A percentile compares a stretch with the other conserved stretches of the same genome.
These are phyloP conservation scores for Xylaria sp. DNA, from an alignment of 2,329 filamentous ascomycete species.

Conservation along the genomic window DNA sequence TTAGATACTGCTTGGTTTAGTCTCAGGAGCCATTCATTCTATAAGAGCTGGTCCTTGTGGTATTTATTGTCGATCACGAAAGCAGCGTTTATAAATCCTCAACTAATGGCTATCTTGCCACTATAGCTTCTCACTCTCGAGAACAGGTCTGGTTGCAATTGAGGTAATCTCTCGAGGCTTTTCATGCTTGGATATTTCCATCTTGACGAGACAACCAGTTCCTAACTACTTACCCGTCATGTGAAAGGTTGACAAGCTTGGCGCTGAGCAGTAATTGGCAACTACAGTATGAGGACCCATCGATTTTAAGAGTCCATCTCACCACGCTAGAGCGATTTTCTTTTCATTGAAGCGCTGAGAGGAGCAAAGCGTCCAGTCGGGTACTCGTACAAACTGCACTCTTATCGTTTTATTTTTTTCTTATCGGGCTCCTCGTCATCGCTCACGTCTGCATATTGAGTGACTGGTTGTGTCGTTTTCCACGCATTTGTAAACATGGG, in stretches of 20 bases:
- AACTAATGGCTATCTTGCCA: background rate
- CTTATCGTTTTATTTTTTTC: conserved; percentile 68
- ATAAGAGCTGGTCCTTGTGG: background rate
- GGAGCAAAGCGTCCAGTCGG: background rate
- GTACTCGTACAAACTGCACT: conserved; percentile 12
- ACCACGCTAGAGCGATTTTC: background rate
- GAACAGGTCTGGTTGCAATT: background rate
- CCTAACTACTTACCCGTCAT: conserved; percentile 9
- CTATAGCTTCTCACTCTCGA: background rate
- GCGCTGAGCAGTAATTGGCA: background rate
- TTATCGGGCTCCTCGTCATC: conserved; percentile 84
- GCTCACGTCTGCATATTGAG: conserved; percentile 89
- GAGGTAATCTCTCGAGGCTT: background rate
- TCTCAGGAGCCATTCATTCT: background rate
- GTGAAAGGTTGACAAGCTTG: background rate
- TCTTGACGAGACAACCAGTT: background rate
- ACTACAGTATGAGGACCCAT: background rate
- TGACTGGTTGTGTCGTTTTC: conserved; percentile 90
- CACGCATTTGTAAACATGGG: conserved; percentile 95
- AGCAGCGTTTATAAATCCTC: background rate
- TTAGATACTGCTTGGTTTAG: background rate
- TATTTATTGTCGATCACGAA: background rate
- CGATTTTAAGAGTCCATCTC: background rate
- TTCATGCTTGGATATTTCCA: conserved; percentile 3
- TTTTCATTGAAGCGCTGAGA: background rate